Percentiles rank a stretch among this genome's conserved stretches.
Conservation (phyloP, 768 basidiomycete genomes). For the Pisolithus sp. region DNA sequence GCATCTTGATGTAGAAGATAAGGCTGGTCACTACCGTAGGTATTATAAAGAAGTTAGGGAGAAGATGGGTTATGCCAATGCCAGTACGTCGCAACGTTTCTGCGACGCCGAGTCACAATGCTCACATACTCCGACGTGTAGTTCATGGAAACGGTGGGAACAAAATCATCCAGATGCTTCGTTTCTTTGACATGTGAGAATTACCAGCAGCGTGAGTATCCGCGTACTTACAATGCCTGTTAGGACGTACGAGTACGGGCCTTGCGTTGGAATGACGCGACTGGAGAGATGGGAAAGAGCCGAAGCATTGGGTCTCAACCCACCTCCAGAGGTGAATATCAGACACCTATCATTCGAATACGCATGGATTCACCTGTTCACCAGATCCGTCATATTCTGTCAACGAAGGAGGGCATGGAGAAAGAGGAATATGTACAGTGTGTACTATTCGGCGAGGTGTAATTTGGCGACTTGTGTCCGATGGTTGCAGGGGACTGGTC, state of each 20-base stretch:
- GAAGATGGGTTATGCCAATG: conserved; percentile 50
- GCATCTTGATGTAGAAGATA: conserved; percentile 38
- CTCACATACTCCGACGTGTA: conserved; percentile 22
- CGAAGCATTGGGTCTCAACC: conserved; percentile 65
- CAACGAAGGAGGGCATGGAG: conserved; percentile 57
- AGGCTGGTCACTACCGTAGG: conserved; percentile 46
- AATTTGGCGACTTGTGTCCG: neutral
- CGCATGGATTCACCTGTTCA: neutral
- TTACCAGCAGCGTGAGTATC: neutral
- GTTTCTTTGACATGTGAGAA: conserved; percentile 70
- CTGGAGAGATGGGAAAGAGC: conserved; percentile 88
- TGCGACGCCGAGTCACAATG: neutral
- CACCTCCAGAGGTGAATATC: conserved; percentile 63
- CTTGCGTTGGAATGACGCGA: conserved; percentile 72
- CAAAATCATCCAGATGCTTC: conserved; percentile 64
- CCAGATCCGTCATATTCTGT: conserved; percentile 75
- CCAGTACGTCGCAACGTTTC: conserved; percentile 42
- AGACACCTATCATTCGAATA: neutral
- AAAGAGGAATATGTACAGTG: conserved; percentile 49
- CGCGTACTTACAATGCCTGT: conserved; percentile 3
- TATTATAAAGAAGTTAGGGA: conserved; percentile 39
- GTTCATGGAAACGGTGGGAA: conserved; percentile 62
- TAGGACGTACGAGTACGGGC: conserved; percentile 76
- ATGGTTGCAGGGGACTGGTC: neutral
- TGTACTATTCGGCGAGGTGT: conserved; percentile 49